A percentile compares a stretch with the other conserved stretches of the same genome.
These are phyloP conservation scores for Russula emetica DNA, from an alignment of 768 basidiomycete genomes.

Conservation along the genomic window DNA sequence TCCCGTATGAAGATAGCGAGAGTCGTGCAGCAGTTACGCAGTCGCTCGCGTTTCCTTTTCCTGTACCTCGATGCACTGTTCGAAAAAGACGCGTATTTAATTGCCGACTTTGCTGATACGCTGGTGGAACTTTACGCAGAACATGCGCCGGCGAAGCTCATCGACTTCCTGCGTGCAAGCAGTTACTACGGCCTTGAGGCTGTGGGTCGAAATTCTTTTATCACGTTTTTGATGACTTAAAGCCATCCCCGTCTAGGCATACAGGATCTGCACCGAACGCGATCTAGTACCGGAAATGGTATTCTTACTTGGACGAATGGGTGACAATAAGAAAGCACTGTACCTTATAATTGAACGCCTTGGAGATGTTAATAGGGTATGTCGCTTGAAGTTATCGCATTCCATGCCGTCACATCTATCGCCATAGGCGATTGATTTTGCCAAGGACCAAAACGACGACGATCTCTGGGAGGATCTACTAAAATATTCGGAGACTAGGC, in stretches of 20 bases:
- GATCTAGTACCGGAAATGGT: slow-evolving; percentile 96
- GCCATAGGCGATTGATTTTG: slow-evolving; percentile 77
- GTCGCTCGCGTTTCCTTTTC: slow-evolving; percentile 77
- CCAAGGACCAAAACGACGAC: slow-evolving; percentile 93
- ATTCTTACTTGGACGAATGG: slow-evolving; percentile 94
- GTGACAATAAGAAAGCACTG: slow-evolving; percentile 92
- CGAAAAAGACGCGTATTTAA: slow-evolving; percentile 77
- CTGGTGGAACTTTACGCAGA: slow-evolving; percentile 94
- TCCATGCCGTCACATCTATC: not conserved
- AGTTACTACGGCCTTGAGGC: slow-evolving; percentile 87
- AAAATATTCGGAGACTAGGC: slow-evolving; percentile 89
- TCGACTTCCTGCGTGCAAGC: slow-evolving; percentile 89
- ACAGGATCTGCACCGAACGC: slow-evolving; percentile 74
- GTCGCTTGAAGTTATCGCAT: slow-evolving; percentile 29
- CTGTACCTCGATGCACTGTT: slow-evolving; percentile 89
- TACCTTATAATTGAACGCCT: slow-evolving; percentile 92
- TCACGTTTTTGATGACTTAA: not conserved
- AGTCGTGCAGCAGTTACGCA: slow-evolving; percentile 82
- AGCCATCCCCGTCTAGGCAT: slow-evolving; percentile 55
- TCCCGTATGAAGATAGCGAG: slow-evolving; percentile 61
- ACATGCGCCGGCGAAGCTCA: slow-evolving; percentile 68
- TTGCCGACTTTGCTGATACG: slow-evolving; percentile 76
- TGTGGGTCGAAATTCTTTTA: slow-evolving; percentile 38
- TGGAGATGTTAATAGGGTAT: slow-evolving; percentile 83
- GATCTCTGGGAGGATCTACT: slow-evolving; percentile 98